A percentile compares a stretch with the other conserved stretches of the same genome.
phyloP scores from a whole-genome alignment of 2,329 filamentous ascomycete genomes.

The Colletotrichum trifolii region DNA sequence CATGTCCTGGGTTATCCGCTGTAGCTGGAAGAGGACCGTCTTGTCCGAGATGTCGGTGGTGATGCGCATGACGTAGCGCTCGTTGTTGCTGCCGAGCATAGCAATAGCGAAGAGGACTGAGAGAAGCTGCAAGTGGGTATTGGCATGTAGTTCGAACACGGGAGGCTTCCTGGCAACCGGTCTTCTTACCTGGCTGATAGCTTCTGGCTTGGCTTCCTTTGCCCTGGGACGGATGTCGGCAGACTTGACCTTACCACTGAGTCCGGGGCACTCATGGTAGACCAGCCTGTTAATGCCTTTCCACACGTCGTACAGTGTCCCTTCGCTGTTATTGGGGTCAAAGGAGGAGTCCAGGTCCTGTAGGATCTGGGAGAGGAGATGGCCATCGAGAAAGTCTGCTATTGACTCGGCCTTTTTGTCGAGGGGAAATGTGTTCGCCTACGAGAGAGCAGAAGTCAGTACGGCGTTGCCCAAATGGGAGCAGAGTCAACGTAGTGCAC shows the following conservation, averaged over 20 bases:
- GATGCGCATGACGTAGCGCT: constrained; percentile 62
- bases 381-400: constrained; percentile 63
- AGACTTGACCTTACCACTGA: constrained; percentile 62
- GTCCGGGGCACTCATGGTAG: constrained; percentile 61
- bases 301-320: constrained; percentile 61
- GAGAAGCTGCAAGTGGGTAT: constrained; percentile 61
- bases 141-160: not conserved
- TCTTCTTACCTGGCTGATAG: constrained; percentile 61
- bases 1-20: constrained; percentile 57
- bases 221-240: constrained; percentile 69
- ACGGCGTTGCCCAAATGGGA: constrained; percentile 6
- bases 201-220: constrained; percentile 65
- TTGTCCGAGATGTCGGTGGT: constrained; percentile 45
- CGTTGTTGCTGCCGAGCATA: constrained; percentile 67
- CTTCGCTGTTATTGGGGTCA: constrained; percentile 45
- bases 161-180: not conserved
- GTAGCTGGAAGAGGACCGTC: constrained; percentile 56
- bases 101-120: constrained; percentile 71
- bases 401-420: constrained; percentile 60
- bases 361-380: constrained; percentile 65
- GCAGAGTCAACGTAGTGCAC: too few relatives aligned
- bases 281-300: constrained; percentile 67
- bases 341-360: constrained; percentile 69
- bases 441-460: constrained; percentile 16
- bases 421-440: constrained; percentile 55